These are phyloP conservation scores for Linum trigynum DNA, from an alignment of 345 rosid genomes.

Conservation along the genomic window DNA sequence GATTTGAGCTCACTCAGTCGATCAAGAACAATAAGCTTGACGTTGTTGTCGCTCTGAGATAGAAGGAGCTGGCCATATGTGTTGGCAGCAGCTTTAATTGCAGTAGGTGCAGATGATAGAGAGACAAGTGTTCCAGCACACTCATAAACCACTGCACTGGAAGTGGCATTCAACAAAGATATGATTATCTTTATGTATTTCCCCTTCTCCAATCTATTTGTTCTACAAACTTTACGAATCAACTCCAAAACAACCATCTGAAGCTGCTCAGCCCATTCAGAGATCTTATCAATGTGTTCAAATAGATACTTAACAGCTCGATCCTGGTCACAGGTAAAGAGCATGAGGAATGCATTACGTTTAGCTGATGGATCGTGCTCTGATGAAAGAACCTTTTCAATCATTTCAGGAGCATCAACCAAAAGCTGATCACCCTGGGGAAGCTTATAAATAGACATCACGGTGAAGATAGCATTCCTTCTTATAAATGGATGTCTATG, in stretches of 20 bases:
- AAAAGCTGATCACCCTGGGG: conserved; percentile 20
- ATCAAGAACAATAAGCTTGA: conserved; percentile 80
- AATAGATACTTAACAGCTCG: conserved; percentile 52
- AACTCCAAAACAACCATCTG: conserved; percentile 19
- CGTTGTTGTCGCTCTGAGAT: conserved; percentile 85
- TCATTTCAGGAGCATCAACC: conserved; percentile 12
- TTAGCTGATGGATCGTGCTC: conserved; percentile 70
- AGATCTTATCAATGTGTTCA: conserved; percentile 53
- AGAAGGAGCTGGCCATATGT: conserved; percentile 76
- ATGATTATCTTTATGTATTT: conserved; percentile 65
- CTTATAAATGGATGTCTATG: conserved; percentile 65
- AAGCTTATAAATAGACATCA: conserved; percentile 64
- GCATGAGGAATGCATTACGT: conserved; percentile 72
- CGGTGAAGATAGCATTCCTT: conserved; percentile 60
- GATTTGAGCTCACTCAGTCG: conserved; percentile 64
- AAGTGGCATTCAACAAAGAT: conserved; percentile 55
- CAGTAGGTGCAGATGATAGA: no score
- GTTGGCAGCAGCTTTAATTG: conserved; percentile 64
- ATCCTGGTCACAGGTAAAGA: conserved; percentile 59
- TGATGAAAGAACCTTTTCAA: conserved; percentile 52
- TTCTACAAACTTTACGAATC: conserved; percentile 63
- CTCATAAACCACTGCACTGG: no score
- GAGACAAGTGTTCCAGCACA: no score
- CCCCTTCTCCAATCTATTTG: conserved; percentile 55
- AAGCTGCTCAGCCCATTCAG: conserved; percentile 63